Base-by-base conservation (phyloP, 257 asterid genomes). In the Solanum pinnatisectum region DNA sequence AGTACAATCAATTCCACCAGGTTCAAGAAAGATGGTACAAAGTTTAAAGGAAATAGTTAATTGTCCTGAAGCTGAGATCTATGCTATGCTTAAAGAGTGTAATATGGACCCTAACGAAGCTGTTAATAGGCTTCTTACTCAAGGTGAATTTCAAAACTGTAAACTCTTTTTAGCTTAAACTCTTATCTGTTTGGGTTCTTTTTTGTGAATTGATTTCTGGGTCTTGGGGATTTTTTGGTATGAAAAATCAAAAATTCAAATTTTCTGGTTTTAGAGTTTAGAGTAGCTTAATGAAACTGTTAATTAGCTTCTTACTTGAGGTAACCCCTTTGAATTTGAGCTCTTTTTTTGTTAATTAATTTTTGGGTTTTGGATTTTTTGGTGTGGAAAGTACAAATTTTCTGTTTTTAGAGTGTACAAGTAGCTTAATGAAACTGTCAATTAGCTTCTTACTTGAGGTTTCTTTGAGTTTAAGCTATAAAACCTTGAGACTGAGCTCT, bases 51-150 rank as follows among this genome's bases (percentile, higher is more conserved):
- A 96, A 93, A 93, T 96, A 85, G 98, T 95, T 72, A 94, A 90
- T 91, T 94, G 92, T 85, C 84, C 99, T 13, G 99, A 95, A 46
- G 91, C 91, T 89, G 99, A 96, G 98, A 96, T 96, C 96, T 95
- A 96, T 84, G 96, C 96, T 39, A 90, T 94, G 89, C 98, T 96
- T 23, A 94, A 94, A 90, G 99, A 96, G 8, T 94, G 98, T 89
- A 93, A 95, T 91, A 96, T 95, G 99, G 96, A 96, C 98, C 99
- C 98, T 88, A 93, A 96, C 90, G 98, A 94, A 90, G 95, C 99
- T 42, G 96, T 95, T 16, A 92, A 90, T 91, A 96, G 98, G 76
- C 93, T 95, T 40, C 95, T 94, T 44, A 92, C 94, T 86, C 98
- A 94, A 94, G 98, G 79, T 72, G 7, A 16, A 36, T 71, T 74